Evolutionary conservation across 352 stramenopile genomes (phyloP).

Genomic region (Phytophthora crassamura): DNA sequence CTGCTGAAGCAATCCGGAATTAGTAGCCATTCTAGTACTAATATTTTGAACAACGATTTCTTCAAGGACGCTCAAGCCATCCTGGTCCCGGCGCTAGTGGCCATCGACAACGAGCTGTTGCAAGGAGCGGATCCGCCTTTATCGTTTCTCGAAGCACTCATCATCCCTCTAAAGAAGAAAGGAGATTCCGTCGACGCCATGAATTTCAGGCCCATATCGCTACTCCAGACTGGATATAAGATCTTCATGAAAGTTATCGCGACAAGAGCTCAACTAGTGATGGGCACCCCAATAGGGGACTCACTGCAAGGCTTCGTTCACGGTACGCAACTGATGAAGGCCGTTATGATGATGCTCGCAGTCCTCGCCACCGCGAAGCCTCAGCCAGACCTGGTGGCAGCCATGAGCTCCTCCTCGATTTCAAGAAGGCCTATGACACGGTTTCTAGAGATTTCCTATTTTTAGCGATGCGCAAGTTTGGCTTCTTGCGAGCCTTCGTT

Average conservation of each 20-base stretch:
- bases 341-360: too few species aligned
- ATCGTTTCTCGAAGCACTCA: neutral
- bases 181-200: neutral
- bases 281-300: neutral
- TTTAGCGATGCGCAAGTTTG: too few species aligned
- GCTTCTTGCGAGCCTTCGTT: too few species aligned
- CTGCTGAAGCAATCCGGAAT: too few species aligned
- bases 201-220: neutral
- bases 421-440: too few species aligned
- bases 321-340: neutral
- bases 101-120: neutral
- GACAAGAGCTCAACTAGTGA: neutral
- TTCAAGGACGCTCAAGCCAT: neutral
- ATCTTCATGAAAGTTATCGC: neutral
- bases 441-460: too few species aligned
- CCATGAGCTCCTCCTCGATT: too few species aligned
- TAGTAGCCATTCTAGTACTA: too few species aligned
- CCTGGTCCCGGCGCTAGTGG: neutral
- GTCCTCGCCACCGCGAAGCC: too few species aligned
- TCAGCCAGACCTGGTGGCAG: too few species aligned
- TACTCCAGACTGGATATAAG: conserved; percentile 3
- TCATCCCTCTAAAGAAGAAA: conserved; percentile 1
- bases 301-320: conserved; percentile 3
- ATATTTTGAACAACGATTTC: neutral
- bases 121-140: neutral